Base-by-base conservation (phyloP, 331 rosid genomes). In the Malus hybrid region DNA sequence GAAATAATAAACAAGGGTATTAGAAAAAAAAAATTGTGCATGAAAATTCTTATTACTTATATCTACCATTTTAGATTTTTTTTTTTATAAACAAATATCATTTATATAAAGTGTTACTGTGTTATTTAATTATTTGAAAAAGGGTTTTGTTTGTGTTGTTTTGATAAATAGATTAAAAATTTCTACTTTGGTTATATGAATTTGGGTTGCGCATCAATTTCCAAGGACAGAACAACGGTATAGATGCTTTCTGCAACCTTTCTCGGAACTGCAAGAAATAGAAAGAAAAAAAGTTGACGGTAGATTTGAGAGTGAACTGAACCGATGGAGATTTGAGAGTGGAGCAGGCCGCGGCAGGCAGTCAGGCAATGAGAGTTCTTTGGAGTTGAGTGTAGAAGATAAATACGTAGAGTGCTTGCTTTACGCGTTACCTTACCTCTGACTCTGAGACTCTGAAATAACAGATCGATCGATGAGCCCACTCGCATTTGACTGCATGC, bases 401-500 rank as follows among this genome's bases (percentile, higher is more conserved):
- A 33, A 33, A 57, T 14, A 14, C 19, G 55, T 48, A 9, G 28
- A 61, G 57, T 68, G 73, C 72, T 75, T 60, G 79, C 63, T 42
- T 63, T 39, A 48, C 33, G 63, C 73, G 77, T 70, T 34, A 68
- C 56, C 72, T 46, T 16, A 52, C 20, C 57, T 16, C 30, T 58
- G 30, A n/a, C 46, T 9, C 12, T 39, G 46, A 39, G 29, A 30
- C 50, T 66, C 50, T 66, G 52, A 19, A 18, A 7, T n/a, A 62
- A 26, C 36, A 28, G 34, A 62, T 28, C 5, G 34, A 26, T 62
- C 30, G 32, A 26, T 7, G 10, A 79, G 64, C 39, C 24, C 26
- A 46, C 32, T n/a, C 70, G 14, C 44, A 39, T 39, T 15, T 72
- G 42, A 44, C 84, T 76, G 75, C 82, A 63, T 63, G 68, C 70